These are phyloP conservation scores for Nitzschia sp. DNA, from an alignment of 108 stramenopile species.

Conservation along the genomic window DNA sequence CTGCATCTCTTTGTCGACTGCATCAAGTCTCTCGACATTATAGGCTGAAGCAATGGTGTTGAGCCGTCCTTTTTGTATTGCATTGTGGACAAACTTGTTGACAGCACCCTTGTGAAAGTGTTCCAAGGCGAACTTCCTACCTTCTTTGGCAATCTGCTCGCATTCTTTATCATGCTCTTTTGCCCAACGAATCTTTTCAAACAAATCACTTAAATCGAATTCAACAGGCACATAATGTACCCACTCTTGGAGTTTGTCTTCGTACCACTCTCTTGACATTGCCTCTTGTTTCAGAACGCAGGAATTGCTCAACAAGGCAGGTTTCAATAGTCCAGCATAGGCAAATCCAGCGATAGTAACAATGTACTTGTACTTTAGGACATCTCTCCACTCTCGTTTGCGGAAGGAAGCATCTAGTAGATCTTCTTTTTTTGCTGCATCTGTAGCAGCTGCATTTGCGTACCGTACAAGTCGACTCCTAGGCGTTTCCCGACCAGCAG, in stretches of 20 bases:
- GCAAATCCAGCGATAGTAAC: neutral
- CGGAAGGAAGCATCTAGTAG: constrained; percentile 1
- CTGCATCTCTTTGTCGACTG: no score
- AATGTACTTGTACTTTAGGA: neutral
- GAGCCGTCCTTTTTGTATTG: constrained; percentile 7
- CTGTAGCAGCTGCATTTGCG: no score
- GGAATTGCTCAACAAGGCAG: neutral
- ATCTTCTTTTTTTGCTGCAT: no score
- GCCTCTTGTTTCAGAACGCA: neutral
- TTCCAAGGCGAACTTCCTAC: neutral
- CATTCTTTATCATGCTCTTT: constrained; percentile 48
- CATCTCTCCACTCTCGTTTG: neutral
- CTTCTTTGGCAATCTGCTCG: constrained; percentile 27
- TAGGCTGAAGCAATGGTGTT: no score
- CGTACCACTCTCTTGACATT: no score
- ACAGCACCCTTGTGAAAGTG: neutral
- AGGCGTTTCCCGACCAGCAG: no score
- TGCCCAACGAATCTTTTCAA: constrained; percentile 55
- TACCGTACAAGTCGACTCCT: no score
- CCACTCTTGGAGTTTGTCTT: constrained; percentile 51
- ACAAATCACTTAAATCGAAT: constrained; percentile 42
- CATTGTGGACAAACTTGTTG: neutral
- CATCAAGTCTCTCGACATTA: no score
- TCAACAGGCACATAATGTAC: constrained; percentile 62
- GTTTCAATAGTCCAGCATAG: neutral